A percentile compares a stretch with the other conserved stretches of the same genome.
phyloP scores from a whole-genome alignment of 2,329 filamentous ascomycete genomes.

The Rugonectria rugulosa region DNA sequence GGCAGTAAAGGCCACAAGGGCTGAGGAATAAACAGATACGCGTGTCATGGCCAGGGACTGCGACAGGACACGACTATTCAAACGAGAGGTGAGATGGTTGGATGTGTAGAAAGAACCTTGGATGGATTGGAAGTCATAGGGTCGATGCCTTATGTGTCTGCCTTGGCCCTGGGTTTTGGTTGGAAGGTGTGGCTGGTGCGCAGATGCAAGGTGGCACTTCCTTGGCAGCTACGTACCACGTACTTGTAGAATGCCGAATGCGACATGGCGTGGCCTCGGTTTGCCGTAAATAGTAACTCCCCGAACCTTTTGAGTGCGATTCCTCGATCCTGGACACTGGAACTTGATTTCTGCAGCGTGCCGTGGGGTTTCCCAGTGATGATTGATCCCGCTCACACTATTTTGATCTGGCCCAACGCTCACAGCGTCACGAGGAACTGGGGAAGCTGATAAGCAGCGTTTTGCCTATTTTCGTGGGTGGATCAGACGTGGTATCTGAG shows the following conservation, averaged over 20 bases:
- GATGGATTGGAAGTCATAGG: conserved; percentile 21
- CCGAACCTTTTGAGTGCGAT: background rate
- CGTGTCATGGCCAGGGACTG: conserved; percentile 49
- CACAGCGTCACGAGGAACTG: conserved; percentile 2
- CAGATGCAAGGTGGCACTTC: conserved; percentile 35
- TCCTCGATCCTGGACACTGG: background rate
- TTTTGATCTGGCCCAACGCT: background rate
- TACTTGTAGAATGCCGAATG: no score
- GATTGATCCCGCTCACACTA: conserved; percentile 12
- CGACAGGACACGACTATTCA: conserved; percentile 3
- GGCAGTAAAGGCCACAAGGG: conserved; percentile 51
- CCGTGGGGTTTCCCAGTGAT: background rate
- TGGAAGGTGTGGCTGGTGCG: conserved; percentile 26
- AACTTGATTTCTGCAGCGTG: background rate
- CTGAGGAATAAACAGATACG: conserved; percentile 51
- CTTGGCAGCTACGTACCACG: no score
- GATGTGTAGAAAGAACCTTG: conserved; percentile 1
- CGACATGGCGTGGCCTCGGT: background rate
- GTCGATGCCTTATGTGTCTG: conserved; percentile 32
- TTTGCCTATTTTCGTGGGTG: conserved; percentile 1
- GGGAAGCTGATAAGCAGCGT: conserved; percentile 5
- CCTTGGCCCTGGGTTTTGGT: conserved; percentile 26
- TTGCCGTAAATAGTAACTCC: conserved; percentile 8
- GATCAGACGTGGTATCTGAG: no score
- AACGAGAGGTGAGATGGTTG: background rate